Base-by-base conservation (phyloP, 441 rosid genomes). In the Adansonia rubrostipa region DNA sequence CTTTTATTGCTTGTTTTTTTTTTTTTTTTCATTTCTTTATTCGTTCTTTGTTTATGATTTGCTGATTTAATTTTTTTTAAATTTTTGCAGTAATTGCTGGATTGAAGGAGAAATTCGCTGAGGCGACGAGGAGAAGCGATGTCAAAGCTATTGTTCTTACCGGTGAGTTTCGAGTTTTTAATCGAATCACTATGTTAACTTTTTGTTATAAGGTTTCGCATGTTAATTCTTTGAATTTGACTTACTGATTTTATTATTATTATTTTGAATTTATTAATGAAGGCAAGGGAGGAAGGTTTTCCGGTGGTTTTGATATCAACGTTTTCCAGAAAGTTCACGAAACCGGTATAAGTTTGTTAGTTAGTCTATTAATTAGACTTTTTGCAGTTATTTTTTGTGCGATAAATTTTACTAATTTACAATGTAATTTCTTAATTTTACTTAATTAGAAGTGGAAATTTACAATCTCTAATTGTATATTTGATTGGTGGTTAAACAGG, bases 71-170 rank as follows among this genome's bases (percentile, higher is more conserved):
- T 61, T 24, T 6, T 22, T 63, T 50, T 7, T 0, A 8, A 28
- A 28, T 6, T 62, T 40, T 54, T 45, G 72, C 84, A 96, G 99
- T 96, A 86, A 80, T 92, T 71, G 63, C 71, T 24, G 99, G 95
- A 36, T 81, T 96, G 86, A 85, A 81, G 89, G 93, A 88, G 78
- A 94, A 85, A 80, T 89, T 89, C 81, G 82, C 17, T 10, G 97
- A 92, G 44, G 97, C 97, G 17, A 65, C 88, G 60, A 80, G 86
- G 82, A 84, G 99, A 79, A 77, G 76, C 66, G 98, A 94, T 85
- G 92, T 96, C 76, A 87, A 88, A 75, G 98, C 99, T 71, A 84
- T 92, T 70, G 99, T 96, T 56, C 78, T 96, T 83, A 94, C 87
- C 0, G 98, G 99, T 95, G 62, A 82, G 51, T 67, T 80, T 75